Evolutionary conservation across 108 stramenopile species (phyloP).

Genomic region (Fistulifera pelliculosa): DNA sequence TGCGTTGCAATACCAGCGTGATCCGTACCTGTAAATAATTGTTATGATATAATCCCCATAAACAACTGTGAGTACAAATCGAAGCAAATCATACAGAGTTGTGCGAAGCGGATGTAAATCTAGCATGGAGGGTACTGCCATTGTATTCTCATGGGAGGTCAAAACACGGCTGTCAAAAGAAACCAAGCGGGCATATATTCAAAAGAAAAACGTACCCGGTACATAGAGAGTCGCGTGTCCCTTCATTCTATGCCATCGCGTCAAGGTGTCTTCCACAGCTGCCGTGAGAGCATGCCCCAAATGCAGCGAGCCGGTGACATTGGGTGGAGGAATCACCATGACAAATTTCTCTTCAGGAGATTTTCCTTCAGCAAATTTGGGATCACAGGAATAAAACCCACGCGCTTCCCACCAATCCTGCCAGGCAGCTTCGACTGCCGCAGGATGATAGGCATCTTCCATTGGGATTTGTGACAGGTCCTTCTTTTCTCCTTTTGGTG

Average conservation of each 20-base stretch:
- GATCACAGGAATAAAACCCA: slow-evolving; percentile 89
- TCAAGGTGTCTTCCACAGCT: slow-evolving; percentile 96
- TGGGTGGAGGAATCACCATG: slow-evolving; percentile 99
- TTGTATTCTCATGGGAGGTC: too few species aligned
- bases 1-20: slow-evolving; percentile 99
- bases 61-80: slow-evolving; percentile 4
- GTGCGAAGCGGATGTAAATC: slow-evolving; percentile 17
- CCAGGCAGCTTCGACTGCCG: slow-evolving; percentile 96
- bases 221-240: slow-evolving; percentile 97
- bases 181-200: too few species aligned
- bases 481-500: slow-evolving; percentile 84
- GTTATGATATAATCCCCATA: not conserved
- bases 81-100: slow-evolving; percentile 6
- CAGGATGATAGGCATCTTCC: slow-evolving; percentile 90
- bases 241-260: slow-evolving; percentile 98
- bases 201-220: slow-evolving; percentile 50
- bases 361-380: slow-evolving; percentile 48
- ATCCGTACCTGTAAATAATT: slow-evolving; percentile 94
- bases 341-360: slow-evolving; percentile 93
- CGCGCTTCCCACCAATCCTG: slow-evolving; percentile 97
- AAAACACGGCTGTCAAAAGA: too few species aligned
- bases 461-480: slow-evolving; percentile 68
- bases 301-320: slow-evolving; percentile 96
- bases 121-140: slow-evolving; percentile 15
- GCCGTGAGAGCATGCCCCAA: slow-evolving; percentile 98